Conservation (phyloP, 768 basidiomycete species). For the Phaffia australis region DNA sequence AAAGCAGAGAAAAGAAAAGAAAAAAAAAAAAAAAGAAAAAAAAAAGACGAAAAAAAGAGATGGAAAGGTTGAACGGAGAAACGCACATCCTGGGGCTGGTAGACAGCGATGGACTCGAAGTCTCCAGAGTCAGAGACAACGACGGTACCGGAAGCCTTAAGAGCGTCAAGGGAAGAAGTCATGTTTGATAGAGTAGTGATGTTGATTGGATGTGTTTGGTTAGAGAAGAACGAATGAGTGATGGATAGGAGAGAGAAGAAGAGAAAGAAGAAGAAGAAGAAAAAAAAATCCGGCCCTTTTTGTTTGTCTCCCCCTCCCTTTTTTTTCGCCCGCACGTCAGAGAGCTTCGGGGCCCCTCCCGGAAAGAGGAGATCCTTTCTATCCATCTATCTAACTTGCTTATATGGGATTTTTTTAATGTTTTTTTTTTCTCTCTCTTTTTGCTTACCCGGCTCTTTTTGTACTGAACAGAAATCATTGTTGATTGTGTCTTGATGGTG, state of each 20-base stretch:
- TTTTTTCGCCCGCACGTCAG: no score
- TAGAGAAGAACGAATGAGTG: not conserved
- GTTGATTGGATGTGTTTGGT: not conserved
- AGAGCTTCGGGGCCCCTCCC: no score
- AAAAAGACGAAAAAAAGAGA: conserved; percentile 4
- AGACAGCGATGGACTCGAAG: conserved; percentile 24
- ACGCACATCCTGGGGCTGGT: conserved; percentile 26
- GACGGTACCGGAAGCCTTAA: conserved; percentile 85
- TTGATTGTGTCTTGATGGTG: no score
- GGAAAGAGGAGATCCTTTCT: no score
- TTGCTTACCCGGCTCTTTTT: no score
- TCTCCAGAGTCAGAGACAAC: conserved; percentile 85
- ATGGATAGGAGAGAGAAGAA: not conserved
- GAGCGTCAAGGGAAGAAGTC: conserved; percentile 42
- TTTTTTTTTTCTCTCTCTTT: no score
- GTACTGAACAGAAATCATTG: no score
- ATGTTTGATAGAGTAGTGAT: conserved; percentile 27
- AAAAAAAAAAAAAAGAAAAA: not conserved
- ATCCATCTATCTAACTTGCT: no score
- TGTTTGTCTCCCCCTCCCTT: no score
- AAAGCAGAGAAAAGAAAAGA: no score
- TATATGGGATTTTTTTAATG: no score
- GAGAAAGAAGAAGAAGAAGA: not conserved
- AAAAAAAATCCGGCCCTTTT: no score
- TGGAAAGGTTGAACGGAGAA: not conserved